Evolutionary conservation across 331 rosid species (phyloP).

Genomic region (Quercus lobata): DNA sequence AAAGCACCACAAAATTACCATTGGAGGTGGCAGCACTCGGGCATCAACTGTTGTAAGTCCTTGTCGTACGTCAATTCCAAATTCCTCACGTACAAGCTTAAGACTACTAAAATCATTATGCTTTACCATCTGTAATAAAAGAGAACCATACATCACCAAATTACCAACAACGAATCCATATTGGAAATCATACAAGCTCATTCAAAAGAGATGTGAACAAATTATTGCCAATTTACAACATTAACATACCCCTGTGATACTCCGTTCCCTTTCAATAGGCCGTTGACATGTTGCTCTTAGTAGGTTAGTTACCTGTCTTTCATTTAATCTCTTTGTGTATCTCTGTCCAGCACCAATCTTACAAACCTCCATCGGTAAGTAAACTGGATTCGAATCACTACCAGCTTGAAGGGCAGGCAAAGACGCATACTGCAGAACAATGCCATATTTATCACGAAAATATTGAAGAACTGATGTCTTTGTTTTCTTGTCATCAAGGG

Average conservation of each 20-base stretch:
- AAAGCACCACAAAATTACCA: background rate
- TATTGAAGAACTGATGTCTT: constrained; percentile 23
- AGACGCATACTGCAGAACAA: background rate
- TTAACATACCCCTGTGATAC: constrained; percentile 12
- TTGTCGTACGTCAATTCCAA: background rate
- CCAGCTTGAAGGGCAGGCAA: constrained; percentile 39
- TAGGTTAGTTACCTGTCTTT: constrained; percentile 29
- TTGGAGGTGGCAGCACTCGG: background rate
- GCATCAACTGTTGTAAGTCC: background rate
- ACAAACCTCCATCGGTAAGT: constrained; percentile 56
- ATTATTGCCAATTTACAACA: background rate
- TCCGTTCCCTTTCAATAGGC: background rate
- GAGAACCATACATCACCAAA: background rate
- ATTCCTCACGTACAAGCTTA: background rate
- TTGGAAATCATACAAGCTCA: background rate
- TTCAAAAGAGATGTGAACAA: background rate
- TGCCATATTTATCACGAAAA: constrained; percentile 9
- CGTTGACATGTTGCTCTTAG: constrained; percentile 47
- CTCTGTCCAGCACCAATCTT: constrained; percentile 44
- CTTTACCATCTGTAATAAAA: background rate
- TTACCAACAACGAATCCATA: background rate
- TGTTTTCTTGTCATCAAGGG: constrained; percentile 9
- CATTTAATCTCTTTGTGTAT: constrained; percentile 34
- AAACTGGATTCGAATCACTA: constrained; percentile 26
- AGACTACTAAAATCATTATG: background rate